Conservation (phyloP, 208 protist genomes). For the Naegleria gruberi region DNA sequence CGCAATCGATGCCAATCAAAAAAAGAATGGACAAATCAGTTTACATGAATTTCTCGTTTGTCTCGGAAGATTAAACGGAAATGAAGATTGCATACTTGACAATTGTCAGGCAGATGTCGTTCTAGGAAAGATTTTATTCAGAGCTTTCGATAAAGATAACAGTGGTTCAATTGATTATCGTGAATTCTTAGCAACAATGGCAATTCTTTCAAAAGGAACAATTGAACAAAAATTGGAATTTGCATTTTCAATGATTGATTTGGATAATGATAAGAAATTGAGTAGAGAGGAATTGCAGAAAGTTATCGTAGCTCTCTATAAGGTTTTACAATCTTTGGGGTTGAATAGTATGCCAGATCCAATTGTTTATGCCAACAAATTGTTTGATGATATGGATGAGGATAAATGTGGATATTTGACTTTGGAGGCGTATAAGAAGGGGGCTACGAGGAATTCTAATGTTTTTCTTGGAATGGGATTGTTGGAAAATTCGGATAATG, state of each 20-base stretch:
- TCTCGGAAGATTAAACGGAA: background rate
- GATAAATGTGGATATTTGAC: background rate
- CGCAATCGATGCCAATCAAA: background rate
- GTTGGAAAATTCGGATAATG: background rate
- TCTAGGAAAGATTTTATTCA: background rate
- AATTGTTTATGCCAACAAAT: background rate
- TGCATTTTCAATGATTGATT: slow-evolving; percentile 15
- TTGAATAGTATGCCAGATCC: background rate
- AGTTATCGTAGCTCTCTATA: background rate
- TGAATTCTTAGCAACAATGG: background rate
- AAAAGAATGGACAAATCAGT: background rate
- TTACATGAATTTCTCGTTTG: background rate
- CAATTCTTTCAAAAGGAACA: background rate
- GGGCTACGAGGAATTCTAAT: background rate
- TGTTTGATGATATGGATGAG: background rate
- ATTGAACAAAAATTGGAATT: background rate
- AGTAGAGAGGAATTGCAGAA: background rate
- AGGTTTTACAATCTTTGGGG: background rate
- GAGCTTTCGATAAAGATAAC: background rate
- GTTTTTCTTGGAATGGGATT: background rate
- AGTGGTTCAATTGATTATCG: background rate
- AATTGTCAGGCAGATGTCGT: background rate
- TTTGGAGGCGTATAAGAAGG: background rate
- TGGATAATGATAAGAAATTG: background rate
- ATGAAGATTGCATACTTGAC: no score